phyloP scores from a whole-genome alignment of 2,329 filamentous ascomycete species.

The Aspergillus persii region DNA sequence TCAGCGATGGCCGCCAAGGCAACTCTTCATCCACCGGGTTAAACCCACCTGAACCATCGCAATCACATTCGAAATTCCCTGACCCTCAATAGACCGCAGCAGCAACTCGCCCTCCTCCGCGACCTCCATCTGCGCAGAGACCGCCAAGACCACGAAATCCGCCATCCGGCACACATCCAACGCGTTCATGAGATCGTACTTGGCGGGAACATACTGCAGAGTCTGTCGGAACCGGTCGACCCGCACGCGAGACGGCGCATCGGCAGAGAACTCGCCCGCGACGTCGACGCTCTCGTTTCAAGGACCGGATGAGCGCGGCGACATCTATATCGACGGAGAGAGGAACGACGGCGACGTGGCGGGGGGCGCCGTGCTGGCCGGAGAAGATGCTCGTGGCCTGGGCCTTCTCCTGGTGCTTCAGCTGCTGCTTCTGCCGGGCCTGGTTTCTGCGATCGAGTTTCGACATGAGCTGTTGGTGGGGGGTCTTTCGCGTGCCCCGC shows the following conservation, averaged over 20 bases:
- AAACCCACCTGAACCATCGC: constrained; percentile 65
- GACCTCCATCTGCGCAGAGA: constrained; percentile 74
- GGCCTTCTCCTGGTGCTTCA: constrained; percentile 79
- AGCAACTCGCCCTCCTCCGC: constrained; percentile 82
- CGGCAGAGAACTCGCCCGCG: constrained; percentile 60
- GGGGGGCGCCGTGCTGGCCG: constrained; percentile 82
- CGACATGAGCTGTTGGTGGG: constrained; percentile 94
- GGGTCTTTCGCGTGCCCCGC: constrained; percentile 74
- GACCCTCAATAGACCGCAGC: constrained; percentile 81
- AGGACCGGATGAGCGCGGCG: constrained; percentile 61
- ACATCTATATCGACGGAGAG: constrained; percentile 72
- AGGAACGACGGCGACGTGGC: constrained; percentile 84
- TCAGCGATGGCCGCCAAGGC: constrained; percentile 12
- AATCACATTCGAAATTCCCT: constrained; percentile 91
- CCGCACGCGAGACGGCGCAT: constrained; percentile 61
- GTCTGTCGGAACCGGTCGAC: constrained; percentile 95
- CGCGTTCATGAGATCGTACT: constrained; percentile 70
- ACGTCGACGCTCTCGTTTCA: constrained; percentile 84
- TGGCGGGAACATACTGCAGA: constrained; percentile 76
- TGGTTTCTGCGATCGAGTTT: constrained; percentile 95
- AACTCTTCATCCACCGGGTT: neutral
- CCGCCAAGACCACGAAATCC: constrained; percentile 84
- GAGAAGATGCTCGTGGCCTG: constrained; percentile 77
- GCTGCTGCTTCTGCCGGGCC: constrained; percentile 81
- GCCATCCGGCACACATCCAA: constrained; percentile 84